Evolutionary conservation across 768 basidiomycete genomes (phyloP).

Genomic region (Termitomyces sp.): DNA sequence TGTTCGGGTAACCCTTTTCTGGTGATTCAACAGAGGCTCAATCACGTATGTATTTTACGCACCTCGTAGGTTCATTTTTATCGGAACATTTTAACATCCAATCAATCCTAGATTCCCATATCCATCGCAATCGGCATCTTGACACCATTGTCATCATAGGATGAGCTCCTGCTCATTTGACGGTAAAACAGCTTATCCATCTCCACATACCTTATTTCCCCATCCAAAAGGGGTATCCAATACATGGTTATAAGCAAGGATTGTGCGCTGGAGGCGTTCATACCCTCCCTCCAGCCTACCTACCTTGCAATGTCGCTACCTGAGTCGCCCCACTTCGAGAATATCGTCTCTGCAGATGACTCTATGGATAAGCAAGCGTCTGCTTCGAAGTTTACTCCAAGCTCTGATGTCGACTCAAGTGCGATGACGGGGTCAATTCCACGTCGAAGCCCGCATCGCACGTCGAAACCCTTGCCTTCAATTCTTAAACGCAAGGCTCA

Average conservation of each 20-base stretch:
- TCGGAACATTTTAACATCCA: neutral
- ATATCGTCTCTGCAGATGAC: neutral
- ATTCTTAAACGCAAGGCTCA: slow-evolving; percentile 6
- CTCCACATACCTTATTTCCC: neutral
- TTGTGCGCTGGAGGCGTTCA: neutral
- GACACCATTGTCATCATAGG: neutral
- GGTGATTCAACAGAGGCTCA: neutral
- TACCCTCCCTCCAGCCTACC: neutral
- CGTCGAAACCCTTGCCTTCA: neutral
- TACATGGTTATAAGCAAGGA: neutral
- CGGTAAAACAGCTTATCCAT: neutral
- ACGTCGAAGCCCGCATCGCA: slow-evolving; percentile 5
- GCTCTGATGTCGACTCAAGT: neutral
- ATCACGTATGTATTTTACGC: neutral
- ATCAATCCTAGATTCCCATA: neutral
- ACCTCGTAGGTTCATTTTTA: neutral
- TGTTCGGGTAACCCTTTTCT: neutral
- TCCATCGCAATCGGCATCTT: neutral
- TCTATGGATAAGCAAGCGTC: neutral
- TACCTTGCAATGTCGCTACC: neutral
- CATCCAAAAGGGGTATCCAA: neutral
- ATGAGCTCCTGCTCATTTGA: neutral
- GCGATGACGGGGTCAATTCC: neutral
- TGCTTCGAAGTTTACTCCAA: neutral
- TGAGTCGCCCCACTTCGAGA: neutral